phyloP scores from a whole-genome alignment of 2,329 filamentous ascomycete species.

The Trichoderma koningiopsis region DNA sequence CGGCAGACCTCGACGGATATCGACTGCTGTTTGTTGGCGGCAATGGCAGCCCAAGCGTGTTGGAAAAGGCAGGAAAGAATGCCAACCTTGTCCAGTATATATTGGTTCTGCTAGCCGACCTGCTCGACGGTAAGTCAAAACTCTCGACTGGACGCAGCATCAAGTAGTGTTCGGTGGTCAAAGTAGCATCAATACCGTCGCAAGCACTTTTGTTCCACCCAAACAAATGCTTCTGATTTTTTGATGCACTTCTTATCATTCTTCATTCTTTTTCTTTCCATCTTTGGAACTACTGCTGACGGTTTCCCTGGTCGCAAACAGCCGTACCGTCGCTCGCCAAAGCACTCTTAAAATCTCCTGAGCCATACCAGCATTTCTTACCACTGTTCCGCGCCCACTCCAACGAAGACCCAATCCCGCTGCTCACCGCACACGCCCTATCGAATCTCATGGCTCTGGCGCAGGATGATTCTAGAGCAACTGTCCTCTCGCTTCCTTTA shows the following conservation, averaged over 20 bases:
- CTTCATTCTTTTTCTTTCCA: neutral
- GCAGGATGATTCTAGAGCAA: slow-evolving; percentile 63
- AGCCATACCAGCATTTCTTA: slow-evolving; percentile 82
- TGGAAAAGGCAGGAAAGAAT: slow-evolving; percentile 83
- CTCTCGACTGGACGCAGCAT: neutral
- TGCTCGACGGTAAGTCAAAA: slow-evolving; percentile 72
- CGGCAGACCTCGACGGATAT: slow-evolving; percentile 79
- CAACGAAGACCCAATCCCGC: slow-evolving; percentile 76
- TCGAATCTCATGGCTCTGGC: slow-evolving; percentile 74
- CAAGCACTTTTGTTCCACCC: neutral
- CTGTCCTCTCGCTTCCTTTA: slow-evolving; percentile 76
- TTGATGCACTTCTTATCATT: neutral
- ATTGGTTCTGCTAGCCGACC: slow-evolving; percentile 82
- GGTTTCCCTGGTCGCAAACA: slow-evolving; percentile 40
- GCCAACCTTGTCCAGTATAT: slow-evolving; percentile 94
- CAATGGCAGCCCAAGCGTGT: slow-evolving; percentile 68
- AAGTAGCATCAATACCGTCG: neutral
- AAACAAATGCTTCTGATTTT: neutral
- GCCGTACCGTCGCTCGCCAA: slow-evolving; percentile 78
- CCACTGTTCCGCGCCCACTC: slow-evolving; percentile 81
- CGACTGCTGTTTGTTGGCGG: slow-evolving; percentile 77
- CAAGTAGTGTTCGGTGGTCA: neutral
- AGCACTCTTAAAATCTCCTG: slow-evolving; percentile 71
- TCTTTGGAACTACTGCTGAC: neutral
- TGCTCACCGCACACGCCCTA: slow-evolving; percentile 87